phyloP scores from a whole-genome alignment of 2,329 filamentous ascomycete genomes.

The Aureobasidium namibiae region DNA sequence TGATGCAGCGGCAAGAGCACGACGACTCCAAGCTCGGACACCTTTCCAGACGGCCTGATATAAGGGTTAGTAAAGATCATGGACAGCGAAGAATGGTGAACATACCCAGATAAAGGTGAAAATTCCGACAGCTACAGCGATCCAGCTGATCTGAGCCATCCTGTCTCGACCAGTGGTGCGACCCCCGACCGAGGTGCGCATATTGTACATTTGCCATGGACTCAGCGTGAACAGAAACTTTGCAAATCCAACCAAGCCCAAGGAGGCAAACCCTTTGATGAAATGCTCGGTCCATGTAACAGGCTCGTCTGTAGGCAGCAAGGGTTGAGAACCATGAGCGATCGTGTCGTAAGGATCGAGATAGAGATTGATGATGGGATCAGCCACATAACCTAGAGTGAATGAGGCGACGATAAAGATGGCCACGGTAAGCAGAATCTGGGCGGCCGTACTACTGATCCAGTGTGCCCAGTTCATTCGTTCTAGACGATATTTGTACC shows the following conservation, averaged over 20 bases:
- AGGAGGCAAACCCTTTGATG: conserved; percentile 77
- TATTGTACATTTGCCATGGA: conserved; percentile 68
- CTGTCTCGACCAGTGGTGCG: conserved; percentile 65
- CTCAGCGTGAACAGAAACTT: conserved; percentile 70
- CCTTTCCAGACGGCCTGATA: conserved; percentile 69
- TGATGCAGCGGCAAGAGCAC: conserved; percentile 66
- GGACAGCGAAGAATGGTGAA: conserved; percentile 18
- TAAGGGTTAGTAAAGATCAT: conserved; percentile 18
- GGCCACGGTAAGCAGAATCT: conserved; percentile 60
- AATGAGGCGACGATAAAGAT: conserved; percentile 71
- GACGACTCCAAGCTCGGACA: conserved; percentile 64
- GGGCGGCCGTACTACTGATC: conserved; percentile 46
- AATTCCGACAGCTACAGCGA: conserved; percentile 71
- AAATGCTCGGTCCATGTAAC: conserved; percentile 75
- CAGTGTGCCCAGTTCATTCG: conserved; percentile 67
- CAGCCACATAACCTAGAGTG: conserved; percentile 79
- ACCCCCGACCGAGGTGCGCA: conserved; percentile 53
- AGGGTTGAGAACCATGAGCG: conserved; percentile 14
- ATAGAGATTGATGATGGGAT: conserved; percentile 85
- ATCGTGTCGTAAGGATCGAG: conserved; percentile 56
- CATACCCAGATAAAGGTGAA: conserved; percentile 69
- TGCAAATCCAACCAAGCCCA: conserved; percentile 76
- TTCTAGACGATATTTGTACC: conserved; percentile 71
- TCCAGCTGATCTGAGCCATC: conserved; percentile 68
- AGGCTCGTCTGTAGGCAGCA: conserved; percentile 38